Evolutionary conservation across 345 rosid species (phyloP).

Genomic region (Corymbia maculata): DNA sequence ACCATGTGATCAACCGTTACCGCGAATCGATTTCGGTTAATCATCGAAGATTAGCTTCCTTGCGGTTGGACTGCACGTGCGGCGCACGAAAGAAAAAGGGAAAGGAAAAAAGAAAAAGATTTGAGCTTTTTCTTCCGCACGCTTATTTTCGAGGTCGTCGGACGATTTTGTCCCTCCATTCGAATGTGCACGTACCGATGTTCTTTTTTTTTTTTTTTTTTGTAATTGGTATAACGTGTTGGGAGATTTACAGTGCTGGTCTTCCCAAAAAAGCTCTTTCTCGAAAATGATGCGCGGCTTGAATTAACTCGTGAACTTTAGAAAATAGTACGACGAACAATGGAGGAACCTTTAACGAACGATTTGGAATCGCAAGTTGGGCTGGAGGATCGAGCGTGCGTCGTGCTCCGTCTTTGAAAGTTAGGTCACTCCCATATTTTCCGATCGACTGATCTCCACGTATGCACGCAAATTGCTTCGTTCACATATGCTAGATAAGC

Average conservation of each 20-base stretch:
- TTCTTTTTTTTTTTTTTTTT: background rate
- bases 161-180: background rate
- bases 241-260: background rate
- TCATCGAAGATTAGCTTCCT: background rate
- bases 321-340: background rate
- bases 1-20: conserved; percentile 38
- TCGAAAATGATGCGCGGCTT: background rate
- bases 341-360: rapidly evolving
- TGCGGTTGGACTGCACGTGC: background rate
- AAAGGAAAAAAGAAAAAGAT: background rate
- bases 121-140: background rate
- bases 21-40: background rate
- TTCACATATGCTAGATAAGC: background rate
- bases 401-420: rapidly evolving
- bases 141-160: background rate
- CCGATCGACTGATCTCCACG: background rate
- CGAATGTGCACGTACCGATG: background rate
- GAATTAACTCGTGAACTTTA: background rate
- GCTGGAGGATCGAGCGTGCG: background rate
- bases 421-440: background rate
- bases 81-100: background rate
- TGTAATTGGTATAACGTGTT: background rate
- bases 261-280: background rate
- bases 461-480: background rate
- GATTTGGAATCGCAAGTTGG: background rate